Evolutionary conservation across 495 filamentous ascomycete genomes (phyloP).

Genomic region (Neurospora sp.): DNA sequence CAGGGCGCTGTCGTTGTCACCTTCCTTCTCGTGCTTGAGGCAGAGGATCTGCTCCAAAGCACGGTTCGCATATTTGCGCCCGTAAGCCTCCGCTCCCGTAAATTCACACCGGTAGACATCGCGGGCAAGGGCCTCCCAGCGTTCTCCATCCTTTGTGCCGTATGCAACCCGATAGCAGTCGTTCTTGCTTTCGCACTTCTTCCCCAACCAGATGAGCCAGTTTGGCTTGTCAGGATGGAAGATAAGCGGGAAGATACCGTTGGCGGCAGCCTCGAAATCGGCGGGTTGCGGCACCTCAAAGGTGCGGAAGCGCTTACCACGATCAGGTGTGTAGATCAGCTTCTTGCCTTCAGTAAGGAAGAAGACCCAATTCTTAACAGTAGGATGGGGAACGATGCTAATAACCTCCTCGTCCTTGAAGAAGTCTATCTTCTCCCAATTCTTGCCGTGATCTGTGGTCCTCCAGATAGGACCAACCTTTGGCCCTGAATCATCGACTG

Average conservation of each 20-base stretch:
- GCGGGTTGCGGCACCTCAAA: constrained; percentile 51
- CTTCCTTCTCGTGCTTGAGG: constrained; percentile 58
- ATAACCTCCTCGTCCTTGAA: constrained; percentile 54
- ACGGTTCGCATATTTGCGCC: constrained; percentile 48
- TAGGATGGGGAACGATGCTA: constrained; percentile 60
- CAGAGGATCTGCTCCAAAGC: constrained; percentile 68
- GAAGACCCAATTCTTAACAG: constrained; percentile 74
- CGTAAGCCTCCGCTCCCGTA: constrained; percentile 49
- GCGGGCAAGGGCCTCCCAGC: constrained; percentile 59
- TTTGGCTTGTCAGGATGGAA: constrained; percentile 77
- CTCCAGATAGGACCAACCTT: constrained; percentile 47
- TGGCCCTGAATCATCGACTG: constrained; percentile 28
- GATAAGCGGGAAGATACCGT: constrained; percentile 33
- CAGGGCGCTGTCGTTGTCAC: constrained; percentile 48
- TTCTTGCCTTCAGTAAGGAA: constrained; percentile 61
- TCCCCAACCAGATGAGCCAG: constrained; percentile 86
- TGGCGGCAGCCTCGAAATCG: constrained; percentile 15
- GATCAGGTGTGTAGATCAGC: constrained; percentile 69
- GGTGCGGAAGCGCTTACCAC: constrained; percentile 53
- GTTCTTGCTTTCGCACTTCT: constrained; percentile 37
- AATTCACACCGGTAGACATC: constrained; percentile 75
- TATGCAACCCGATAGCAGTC: constrained; percentile 64
- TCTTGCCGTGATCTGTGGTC: constrained; percentile 77
- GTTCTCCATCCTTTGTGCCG: constrained; percentile 59
- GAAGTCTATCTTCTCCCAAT: constrained; percentile 49